Base-by-base conservation (phyloP, 306 rosid species). In the Gastrolobium villosum region DNA sequence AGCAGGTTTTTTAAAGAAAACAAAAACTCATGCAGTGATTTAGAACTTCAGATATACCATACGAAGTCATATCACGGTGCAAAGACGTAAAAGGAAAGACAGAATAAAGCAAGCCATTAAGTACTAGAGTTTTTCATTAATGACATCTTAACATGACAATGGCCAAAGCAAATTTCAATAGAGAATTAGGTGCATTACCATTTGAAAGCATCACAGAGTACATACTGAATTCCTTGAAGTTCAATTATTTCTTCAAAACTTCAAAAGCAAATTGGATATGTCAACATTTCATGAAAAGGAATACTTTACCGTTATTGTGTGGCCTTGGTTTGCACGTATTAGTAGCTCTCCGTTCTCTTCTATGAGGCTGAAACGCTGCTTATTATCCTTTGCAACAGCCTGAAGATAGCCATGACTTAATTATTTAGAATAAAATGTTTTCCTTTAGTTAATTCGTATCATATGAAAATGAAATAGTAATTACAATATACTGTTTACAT, bases 301-400 rank as follows among this genome's bases (percentile, higher is more conserved):
- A 83, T 61, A 81, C 11, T 4, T 77, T 81, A 95, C 98, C 79
- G 61, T 73, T 67, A 91, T 52, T 40, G 98, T 84, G 83, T 95
- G 99, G 80, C 98, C 99, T 89, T 95, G 98, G 81, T 93, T 95
- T 65, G 98, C 97, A 31, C 98, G 93, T 69, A 95, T 91, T 28
- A 91, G 82, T 65, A 90, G 83, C 76, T 91, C 97, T 66, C 90
- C 96, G 44, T 89, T 84, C 69, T 95, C 98, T 88, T 95, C 97
- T 65, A 87, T 65, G 66, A 95, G 96, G 83, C 92, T 71, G 63
- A 92, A 91, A 3, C 98, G 93, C 87, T 89, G 98, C 93, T 95
- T 95, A 64, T 89, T 87, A 87, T 92, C 99, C 85, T 76, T 91
- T 74, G 72, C 63, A 61, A 95, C 97, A 78, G 97, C 99, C 99